Evolutionary conservation across 495 filamentous ascomycete species (phyloP).

Genomic region (Letharia columbiana): DNA sequence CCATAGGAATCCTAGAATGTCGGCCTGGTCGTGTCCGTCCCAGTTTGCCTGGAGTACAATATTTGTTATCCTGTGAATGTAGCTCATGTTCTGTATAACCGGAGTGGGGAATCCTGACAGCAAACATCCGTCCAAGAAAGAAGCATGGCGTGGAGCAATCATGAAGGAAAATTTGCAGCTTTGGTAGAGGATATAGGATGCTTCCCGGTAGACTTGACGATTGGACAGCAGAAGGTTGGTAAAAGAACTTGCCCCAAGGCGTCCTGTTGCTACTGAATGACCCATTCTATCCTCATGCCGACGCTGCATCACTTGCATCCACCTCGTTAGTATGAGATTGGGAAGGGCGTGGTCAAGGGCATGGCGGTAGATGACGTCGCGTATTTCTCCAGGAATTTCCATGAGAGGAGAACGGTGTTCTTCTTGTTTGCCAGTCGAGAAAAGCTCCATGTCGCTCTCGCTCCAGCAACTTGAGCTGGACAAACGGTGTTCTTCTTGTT

Average conservation of each 20-base stretch:
- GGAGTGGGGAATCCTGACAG: neutral
- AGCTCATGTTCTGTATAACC: neutral
- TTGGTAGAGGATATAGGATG: neutral
- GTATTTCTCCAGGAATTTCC: neutral
- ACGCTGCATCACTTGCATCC: neutral
- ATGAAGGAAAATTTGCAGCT: neutral
- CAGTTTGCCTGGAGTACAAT: neutral
- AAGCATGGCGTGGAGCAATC: neutral
- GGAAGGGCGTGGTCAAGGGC: neutral
- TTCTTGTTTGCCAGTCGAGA: neutral
- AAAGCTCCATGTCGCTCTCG: neutral
- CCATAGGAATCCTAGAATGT: neutral
- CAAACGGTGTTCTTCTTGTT: neutral
- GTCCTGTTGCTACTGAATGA: neutral
- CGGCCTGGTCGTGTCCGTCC: neutral
- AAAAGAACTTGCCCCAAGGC: neutral
- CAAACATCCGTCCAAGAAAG: neutral
- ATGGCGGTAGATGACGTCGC: neutral
- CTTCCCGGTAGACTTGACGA: slow-evolving; percentile 1
- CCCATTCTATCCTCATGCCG: neutral
- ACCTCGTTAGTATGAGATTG: neutral
- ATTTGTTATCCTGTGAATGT: neutral
- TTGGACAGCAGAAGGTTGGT: neutral
- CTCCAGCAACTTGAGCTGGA: too few species aligned
- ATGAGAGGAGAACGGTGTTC: neutral